phyloP scores from a whole-genome alignment of 1,284 basidiomycete species.

The Leucoagaricus sp. region DNA sequence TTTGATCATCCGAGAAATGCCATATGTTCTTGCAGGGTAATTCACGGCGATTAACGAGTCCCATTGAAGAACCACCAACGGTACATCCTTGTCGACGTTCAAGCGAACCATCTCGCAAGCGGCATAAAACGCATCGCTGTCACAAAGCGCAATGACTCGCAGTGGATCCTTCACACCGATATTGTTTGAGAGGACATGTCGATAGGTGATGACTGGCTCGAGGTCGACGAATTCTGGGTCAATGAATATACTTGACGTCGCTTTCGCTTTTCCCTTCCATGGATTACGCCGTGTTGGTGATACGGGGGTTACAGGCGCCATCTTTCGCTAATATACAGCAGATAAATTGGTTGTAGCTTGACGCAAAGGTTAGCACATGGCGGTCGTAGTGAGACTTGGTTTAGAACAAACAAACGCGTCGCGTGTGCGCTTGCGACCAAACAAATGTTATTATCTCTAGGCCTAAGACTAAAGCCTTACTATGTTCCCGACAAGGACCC shows the following conservation, averaged over 20 bases:
- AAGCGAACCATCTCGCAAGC: conserved; percentile 89
- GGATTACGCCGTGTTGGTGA: conserved; percentile 13
- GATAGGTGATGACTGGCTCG: conserved; percentile 68
- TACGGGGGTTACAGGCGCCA: conserved; percentile 5
- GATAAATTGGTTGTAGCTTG: neutral
- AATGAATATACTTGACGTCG: conserved; percentile 23
- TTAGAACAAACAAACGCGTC: conserved; percentile 6
- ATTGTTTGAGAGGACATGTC: conserved; percentile 65
- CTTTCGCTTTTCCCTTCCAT: conserved; percentile 58
- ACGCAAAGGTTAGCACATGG: neutral
- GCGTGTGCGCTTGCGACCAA: neutral
- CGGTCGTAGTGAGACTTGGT: neutral
- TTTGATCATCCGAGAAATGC: conserved; percentile 83
- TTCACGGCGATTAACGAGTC: conserved; percentile 90
- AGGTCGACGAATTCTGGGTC: conserved; percentile 56
- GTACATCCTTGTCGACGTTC: conserved; percentile 69
- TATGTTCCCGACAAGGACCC: too few relatives aligned
- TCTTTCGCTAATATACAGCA: neutral
- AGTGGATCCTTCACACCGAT: conserved; percentile 70
- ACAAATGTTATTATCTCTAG: too few relatives aligned
- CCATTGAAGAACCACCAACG: conserved; percentile 95
- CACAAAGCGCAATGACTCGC: conserved; percentile 86
- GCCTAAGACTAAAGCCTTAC: too few relatives aligned
- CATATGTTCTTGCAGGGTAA: conserved; percentile 90
- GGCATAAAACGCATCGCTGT: conserved; percentile 93